Conservation (phyloP, 805 yeast genomes). For the Wickerhamiella vanderwaltii region DNA sequence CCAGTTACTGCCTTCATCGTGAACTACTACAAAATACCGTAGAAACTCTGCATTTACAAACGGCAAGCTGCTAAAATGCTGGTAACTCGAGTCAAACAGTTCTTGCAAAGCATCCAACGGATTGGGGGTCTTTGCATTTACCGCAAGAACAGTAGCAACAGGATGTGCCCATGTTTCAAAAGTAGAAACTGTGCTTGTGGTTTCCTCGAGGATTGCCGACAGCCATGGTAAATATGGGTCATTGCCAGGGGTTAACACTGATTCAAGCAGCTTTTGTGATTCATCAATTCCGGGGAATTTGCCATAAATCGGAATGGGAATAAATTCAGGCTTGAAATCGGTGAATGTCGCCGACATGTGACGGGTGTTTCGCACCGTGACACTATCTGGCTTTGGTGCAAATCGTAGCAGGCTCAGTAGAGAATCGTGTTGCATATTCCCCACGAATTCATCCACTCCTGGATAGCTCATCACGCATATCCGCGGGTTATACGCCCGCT, state of each 20-base stretch:
- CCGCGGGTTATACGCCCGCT: slow-evolving; percentile 6
- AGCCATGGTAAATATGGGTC: slow-evolving; percentile 6
- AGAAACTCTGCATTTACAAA: slow-evolving; percentile 57
- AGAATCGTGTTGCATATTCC: slow-evolving; percentile 4
- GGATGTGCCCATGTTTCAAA: slow-evolving; percentile 79
- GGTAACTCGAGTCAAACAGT: slow-evolving; percentile 35
- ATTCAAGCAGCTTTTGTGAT: slow-evolving; percentile 10
- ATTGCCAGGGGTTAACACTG: slow-evolving; percentile 8
- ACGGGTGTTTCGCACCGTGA: slow-evolving; percentile 40
- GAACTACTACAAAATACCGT: slow-evolving; percentile 39
- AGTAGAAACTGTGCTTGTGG: background rate
- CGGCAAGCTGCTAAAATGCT: slow-evolving; percentile 36
- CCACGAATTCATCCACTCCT: background rate
- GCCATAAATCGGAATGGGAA: slow-evolving; percentile 30
- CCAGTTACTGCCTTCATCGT: slow-evolving; percentile 38
- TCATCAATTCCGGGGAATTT: slow-evolving; percentile 11
- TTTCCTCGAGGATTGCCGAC: background rate
- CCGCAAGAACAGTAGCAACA: slow-evolving; percentile 55
- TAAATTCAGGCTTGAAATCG: slow-evolving; percentile 35
- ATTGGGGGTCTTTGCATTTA: slow-evolving; percentile 46
- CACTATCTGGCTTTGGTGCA: slow-evolving; percentile 27
- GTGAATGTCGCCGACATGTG: slow-evolving; percentile 39
- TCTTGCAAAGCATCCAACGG: slow-evolving; percentile 47
- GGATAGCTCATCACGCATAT: background rate
- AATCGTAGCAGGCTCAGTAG: slow-evolving; percentile 2